Evolutionary conservation across 169 alveolate species (phyloP).

Genomic region (Plasmodium gallinaceum): DNA sequence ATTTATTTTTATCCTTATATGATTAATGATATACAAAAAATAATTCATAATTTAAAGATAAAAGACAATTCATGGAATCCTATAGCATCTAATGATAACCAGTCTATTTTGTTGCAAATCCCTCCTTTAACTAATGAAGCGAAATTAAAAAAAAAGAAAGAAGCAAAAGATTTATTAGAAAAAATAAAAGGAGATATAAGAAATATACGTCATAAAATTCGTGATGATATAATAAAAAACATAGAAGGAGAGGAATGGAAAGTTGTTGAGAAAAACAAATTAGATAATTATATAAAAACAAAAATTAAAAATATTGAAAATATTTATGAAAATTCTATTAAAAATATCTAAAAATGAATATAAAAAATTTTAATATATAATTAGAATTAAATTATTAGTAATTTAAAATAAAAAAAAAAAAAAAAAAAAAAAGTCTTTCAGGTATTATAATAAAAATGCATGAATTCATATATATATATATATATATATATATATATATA

Average conservation of each 20-base stretch:
- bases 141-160: constrained; percentile 62
- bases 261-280: constrained; percentile 40
- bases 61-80: constrained; percentile 74
- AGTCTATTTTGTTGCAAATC: constrained; percentile 26
- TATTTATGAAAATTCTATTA: constrained; percentile 10
- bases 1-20: constrained; percentile 50
- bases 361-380: too few species aligned
- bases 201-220: constrained; percentile 43
- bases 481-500: background rate
- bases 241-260: constrained; percentile 66
- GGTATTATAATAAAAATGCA: background rate
- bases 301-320: constrained; percentile 32
- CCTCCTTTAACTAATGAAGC: constrained; percentile 64
- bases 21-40: constrained; percentile 50
- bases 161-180: constrained; percentile 71
- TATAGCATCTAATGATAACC: constrained; percentile 32
- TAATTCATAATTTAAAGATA: constrained; percentile 49
- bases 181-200: constrained; percentile 59
- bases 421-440: background rate
- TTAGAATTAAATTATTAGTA: too few species aligned
- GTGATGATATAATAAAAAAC: constrained; percentile 42
- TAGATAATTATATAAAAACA: constrained; percentile 61
- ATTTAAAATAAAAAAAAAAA: background rate
- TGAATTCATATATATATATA: background rate
- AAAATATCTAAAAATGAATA: background rate